A percentile compares a stretch with the other conserved stretches of the same genome.
These are phyloP conservation scores for Chytridium lagenaria DNA, from an alignment of 371 early-diverging fungal genomes.

Conservation along the genomic window DNA sequence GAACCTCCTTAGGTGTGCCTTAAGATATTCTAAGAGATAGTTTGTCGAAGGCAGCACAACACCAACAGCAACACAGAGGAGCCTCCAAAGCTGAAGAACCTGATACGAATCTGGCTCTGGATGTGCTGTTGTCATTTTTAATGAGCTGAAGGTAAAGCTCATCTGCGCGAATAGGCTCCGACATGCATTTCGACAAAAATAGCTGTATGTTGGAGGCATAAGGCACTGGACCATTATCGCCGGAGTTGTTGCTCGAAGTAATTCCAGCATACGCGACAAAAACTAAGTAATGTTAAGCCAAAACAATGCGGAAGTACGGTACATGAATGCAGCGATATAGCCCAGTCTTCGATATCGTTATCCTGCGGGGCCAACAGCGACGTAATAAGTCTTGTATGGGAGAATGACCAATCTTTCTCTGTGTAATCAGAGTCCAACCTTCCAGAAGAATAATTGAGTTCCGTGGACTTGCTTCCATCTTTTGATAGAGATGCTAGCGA, in stretches of 20 bases:
- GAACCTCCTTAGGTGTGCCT: slow-evolving; percentile 49
- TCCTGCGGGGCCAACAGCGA: slow-evolving; percentile 35
- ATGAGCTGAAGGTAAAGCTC: slow-evolving; percentile 58
- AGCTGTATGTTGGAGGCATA: slow-evolving; percentile 19
- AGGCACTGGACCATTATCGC: neutral
- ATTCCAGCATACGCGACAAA: slow-evolving; percentile 25
- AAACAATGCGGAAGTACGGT: neutral
- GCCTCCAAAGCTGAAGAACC: slow-evolving; percentile 47
- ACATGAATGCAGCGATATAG: slow-evolving; percentile 33
- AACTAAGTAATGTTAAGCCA: slow-evolving; percentile 7
- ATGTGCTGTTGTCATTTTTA: slow-evolving; percentile 52
- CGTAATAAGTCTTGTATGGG: slow-evolving; percentile 35
- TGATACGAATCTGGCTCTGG: slow-evolving; percentile 39
- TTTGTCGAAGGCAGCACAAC: slow-evolving; percentile 42
- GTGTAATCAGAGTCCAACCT: slow-evolving; percentile 29
- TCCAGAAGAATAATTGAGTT: neutral
- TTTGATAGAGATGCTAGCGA: slow-evolving; percentile 10
- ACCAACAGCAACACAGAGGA: slow-evolving; percentile 45
- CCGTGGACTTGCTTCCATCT: slow-evolving; percentile 12
- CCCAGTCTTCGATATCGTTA: slow-evolving; percentile 39
- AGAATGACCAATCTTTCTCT: slow-evolving; percentile 49
- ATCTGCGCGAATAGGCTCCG: slow-evolving; percentile 37
- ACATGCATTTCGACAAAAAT: slow-evolving; percentile 46
- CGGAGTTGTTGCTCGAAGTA: neutral
- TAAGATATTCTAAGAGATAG: slow-evolving; percentile 50